Evolutionary conservation across 1,284 basidiomycete species (phyloP).

Genomic region (Vanrija pseudolonga): DNA sequence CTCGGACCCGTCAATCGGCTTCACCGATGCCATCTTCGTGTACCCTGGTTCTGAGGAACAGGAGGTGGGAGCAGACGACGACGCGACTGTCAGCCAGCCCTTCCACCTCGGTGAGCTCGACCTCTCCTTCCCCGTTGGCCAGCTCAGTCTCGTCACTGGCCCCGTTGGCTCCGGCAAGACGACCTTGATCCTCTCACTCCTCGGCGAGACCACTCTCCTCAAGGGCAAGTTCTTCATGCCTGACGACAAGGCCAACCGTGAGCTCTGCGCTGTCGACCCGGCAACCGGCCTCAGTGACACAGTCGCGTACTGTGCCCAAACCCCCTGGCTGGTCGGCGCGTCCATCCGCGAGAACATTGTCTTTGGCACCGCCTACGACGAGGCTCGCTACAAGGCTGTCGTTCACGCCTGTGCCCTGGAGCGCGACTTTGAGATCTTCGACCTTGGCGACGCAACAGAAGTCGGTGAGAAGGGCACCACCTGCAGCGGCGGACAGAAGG

Average conservation of each 20-base stretch:
- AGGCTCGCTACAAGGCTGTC: conserved; percentile 50
- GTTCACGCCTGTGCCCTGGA: conserved; percentile 55
- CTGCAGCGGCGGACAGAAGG: conserved; percentile 49
- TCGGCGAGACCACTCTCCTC: conserved; percentile 55
- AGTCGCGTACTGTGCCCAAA: conserved; percentile 55
- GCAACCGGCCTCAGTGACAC: conserved; percentile 52
- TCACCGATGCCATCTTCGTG: conserved; percentile 51
- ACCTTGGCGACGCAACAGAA: conserved; percentile 57
- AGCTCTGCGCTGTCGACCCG: conserved; percentile 50
- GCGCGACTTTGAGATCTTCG: conserved; percentile 54
- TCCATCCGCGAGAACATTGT: conserved; percentile 57
- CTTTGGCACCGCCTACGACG: conserved; percentile 52
- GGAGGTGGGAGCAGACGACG: conserved; percentile 10
- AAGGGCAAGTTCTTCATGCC: conserved; percentile 55
- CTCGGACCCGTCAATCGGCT: conserved; percentile 52
- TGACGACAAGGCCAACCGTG: conserved; percentile 47
- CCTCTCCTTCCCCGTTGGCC: conserved; percentile 50
- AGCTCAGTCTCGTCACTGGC: conserved; percentile 49
- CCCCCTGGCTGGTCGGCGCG: conserved; percentile 56
- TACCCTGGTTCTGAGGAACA: conserved; percentile 23
- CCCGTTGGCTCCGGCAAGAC: conserved; percentile 63
- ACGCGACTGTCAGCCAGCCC: conserved; percentile 10
- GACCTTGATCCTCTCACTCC: conserved; percentile 59
- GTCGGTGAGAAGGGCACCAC: conserved; percentile 59
- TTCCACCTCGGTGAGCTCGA: conserved; percentile 53